A percentile compares a stretch with the other conserved stretches of the same genome.
phyloP scores from a whole-genome alignment of 768 basidiomycete species.

The Gelatoporia subvermispora region DNA sequence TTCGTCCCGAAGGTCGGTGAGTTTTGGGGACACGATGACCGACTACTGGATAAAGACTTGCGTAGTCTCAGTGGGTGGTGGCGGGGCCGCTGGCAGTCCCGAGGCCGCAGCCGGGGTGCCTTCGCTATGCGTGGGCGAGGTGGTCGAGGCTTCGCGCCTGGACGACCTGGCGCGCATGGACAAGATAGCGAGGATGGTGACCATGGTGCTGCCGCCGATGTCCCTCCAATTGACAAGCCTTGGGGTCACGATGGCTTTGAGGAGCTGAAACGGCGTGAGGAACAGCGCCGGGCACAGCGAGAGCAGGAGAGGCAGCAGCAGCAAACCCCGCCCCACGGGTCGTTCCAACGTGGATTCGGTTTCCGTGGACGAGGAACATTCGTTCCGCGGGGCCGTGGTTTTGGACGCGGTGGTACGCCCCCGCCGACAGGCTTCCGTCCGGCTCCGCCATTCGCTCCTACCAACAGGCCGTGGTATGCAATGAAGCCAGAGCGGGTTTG shows the following conservation, averaged over 20 bases:
- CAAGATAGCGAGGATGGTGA: conserved; percentile 12
- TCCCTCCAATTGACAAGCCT: conserved; percentile 59
- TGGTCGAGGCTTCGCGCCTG: conserved; percentile 41
- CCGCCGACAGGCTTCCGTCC: conserved; percentile 31
- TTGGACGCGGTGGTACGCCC: conserved; percentile 23
- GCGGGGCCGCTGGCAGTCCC: conserved; percentile 73
- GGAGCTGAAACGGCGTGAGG: conserved; percentile 77
- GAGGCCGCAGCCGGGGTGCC: conserved; percentile 55
- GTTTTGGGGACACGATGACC: conserved; percentile 95
- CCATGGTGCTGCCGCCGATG: conserved; percentile 16
- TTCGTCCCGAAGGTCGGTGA: conserved; percentile 87
- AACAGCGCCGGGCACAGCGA: conserved; percentile 35
- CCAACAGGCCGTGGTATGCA: conserved; percentile 53
- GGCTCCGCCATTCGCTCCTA: conserved; percentile 12
- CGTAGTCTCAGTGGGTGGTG: conserved; percentile 85
- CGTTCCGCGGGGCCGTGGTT: conserved; percentile 36
- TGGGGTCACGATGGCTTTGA: conserved; percentile 91
- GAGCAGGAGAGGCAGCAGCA: conserved; percentile 34
- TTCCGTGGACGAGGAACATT: conserved; percentile 43
- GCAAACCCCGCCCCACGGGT: conserved; percentile 7
- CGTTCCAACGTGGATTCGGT: conserved; percentile 28
- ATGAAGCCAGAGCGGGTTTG: conserved; percentile 78
- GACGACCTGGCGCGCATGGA: conserved; percentile 8
- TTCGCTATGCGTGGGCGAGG: conserved; percentile 49
- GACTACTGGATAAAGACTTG: conserved; percentile 76